These are phyloP conservation scores for Aspergillus sp. DNA, from an alignment of 2,329 filamentous ascomycete genomes.

Conservation along the genomic window DNA sequence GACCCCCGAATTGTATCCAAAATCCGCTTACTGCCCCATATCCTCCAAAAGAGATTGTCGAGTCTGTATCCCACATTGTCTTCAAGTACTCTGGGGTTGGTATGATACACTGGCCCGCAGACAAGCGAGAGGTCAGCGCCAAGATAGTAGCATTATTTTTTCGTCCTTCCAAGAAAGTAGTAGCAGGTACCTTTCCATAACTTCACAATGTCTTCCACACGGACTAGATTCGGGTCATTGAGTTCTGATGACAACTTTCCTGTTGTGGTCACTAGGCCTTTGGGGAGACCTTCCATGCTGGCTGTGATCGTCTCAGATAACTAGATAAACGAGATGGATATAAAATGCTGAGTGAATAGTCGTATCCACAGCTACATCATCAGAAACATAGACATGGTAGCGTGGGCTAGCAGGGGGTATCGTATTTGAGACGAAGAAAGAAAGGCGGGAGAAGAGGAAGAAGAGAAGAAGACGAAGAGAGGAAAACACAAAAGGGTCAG, in stretches of 20 bases:
- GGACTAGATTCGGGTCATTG: constrained; percentile 30
- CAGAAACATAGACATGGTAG: background rate
- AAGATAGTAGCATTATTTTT: constrained; percentile 3
- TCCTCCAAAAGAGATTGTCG: constrained; percentile 52
- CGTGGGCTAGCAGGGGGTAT: background rate
- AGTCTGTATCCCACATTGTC: constrained; percentile 39
- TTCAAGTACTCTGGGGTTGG: constrained; percentile 39
- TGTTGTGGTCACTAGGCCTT: constrained; percentile 39
- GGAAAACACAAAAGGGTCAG: background rate
- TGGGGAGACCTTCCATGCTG: constrained; percentile 36
- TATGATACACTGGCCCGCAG: constrained; percentile 35
- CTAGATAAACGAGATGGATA: background rate
- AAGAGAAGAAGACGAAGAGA: background rate
- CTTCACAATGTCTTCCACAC: constrained; percentile 37
- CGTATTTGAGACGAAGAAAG: background rate
- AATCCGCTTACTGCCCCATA: constrained; percentile 42
- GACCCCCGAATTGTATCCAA: constrained; percentile 32
- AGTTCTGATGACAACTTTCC: constrained; percentile 32
- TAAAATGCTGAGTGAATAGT: background rate
- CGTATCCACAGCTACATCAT: too few relatives aligned
- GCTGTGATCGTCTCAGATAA: background rate
- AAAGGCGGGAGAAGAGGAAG: background rate
- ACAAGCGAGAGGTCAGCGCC: constrained; percentile 3
- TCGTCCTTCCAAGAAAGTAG: background rate
- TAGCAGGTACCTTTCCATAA: constrained; percentile 45